Percentiles rank a stretch among this genome's conserved stretches.
Conservation (phyloP, 495 filamentous ascomycete species). For the Mytilinidion resinicola region DNA sequence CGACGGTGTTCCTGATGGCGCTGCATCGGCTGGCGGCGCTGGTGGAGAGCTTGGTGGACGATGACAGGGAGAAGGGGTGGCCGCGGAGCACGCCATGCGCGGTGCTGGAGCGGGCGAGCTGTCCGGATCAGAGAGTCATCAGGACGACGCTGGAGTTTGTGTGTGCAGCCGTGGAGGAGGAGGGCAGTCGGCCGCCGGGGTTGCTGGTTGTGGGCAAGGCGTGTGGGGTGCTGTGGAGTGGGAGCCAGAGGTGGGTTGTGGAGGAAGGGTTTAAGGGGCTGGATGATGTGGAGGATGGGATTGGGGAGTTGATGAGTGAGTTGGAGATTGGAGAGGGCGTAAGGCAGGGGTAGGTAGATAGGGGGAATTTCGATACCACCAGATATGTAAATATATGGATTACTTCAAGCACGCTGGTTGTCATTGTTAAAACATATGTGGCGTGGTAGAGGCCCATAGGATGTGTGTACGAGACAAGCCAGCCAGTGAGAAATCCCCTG, state of each 20-base stretch:
- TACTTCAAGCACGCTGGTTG: too few species aligned
- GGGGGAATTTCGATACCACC: too few species aligned
- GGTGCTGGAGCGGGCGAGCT: slow-evolving; percentile 89
- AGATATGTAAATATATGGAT: too few species aligned
- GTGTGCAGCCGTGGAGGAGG: slow-evolving; percentile 75
- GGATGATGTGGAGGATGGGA: slow-evolving; percentile 10
- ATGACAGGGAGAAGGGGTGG: slow-evolving; percentile 33
- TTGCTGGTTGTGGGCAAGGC: slow-evolving; percentile 81
- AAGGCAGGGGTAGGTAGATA: too few species aligned
- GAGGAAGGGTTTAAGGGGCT: slow-evolving; percentile 82
- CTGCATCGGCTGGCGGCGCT: slow-evolving; percentile 74
- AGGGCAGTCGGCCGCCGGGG: slow-evolving; percentile 84
- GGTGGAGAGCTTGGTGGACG: slow-evolving; percentile 41
- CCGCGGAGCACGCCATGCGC: slow-evolving; percentile 68
- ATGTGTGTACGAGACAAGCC: too few species aligned
- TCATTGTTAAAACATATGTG: too few species aligned
- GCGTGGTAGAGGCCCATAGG: too few species aligned
- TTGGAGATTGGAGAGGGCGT: too few species aligned
- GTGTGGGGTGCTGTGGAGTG: slow-evolving; percentile 63
- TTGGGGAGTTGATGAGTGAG: too few species aligned
- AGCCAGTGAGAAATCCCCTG: too few species aligned
- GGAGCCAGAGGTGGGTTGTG: slow-evolving; percentile 67
- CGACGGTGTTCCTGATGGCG: slow-evolving; percentile 94
- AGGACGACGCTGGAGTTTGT: slow-evolving; percentile 76
- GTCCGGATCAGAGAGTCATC: slow-evolving; percentile 88